These are phyloP conservation scores for Albizia julibrissin DNA, from an alignment of 306 rosid species.

Conservation along the genomic window DNA sequence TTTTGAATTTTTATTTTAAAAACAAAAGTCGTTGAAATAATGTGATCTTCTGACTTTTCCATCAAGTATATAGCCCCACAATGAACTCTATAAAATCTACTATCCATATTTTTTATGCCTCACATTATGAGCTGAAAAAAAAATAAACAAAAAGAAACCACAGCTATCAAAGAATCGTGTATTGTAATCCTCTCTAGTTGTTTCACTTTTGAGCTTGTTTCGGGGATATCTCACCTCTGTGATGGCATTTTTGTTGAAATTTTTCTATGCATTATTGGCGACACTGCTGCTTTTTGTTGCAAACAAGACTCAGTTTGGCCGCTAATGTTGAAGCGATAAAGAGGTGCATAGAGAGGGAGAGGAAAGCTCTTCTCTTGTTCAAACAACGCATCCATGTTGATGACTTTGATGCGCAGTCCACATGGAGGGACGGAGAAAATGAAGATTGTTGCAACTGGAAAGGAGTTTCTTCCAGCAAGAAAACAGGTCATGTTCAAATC, in stretches of 20 bases:
- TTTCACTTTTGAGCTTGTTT: no score
- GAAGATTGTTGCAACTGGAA: conserved; percentile 25
- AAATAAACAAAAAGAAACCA: not conserved
- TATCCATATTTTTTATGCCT: not conserved
- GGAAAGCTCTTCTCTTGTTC: conserved; percentile 20
- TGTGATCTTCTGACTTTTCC: no score
- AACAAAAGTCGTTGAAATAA: no score
- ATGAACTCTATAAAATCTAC: not conserved
- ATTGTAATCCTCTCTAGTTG: not conserved
- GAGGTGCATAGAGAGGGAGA: not conserved
- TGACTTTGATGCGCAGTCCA: not conserved
- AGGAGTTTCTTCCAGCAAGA: conserved; percentile 11
- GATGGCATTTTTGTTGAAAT: not conserved
- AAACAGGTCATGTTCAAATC: conserved; percentile 7
- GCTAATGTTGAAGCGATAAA: not conserved
- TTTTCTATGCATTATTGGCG: not conserved
- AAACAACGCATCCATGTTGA: not conserved
- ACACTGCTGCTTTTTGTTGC: not conserved
- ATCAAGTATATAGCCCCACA: not conserved
- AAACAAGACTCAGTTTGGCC: not conserved
- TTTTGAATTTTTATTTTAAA: no score
- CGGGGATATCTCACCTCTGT: not conserved
- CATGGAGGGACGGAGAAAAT: not conserved
- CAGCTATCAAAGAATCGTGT: not conserved
- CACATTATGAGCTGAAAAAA: not conserved